Evolutionary conservation across 176 grass and related monocot species (phyloP), one percentile per base, ranked within the genome.

Genomic region (Eragrostis curvula): DNA sequence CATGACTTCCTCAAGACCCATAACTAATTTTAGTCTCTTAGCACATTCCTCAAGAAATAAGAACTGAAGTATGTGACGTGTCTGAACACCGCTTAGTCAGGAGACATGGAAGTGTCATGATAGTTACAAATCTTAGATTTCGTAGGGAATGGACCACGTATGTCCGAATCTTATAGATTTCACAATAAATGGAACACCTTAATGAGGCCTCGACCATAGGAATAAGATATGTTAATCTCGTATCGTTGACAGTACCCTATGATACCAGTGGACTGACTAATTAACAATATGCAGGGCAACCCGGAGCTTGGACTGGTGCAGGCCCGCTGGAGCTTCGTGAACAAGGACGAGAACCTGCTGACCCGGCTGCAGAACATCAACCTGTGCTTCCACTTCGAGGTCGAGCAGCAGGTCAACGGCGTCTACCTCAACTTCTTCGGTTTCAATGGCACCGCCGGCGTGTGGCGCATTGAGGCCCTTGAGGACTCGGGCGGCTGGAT

Each of bases 341-440:
- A 99, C 85, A 94, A 89, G 88, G 93, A 91, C 28, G 97, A 99
- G 80, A 99, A 99, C 80, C 83, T 99, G 56, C 77, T 99, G 73
- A 99, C 96, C 15, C 91, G 96, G 36, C 96, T 99, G 28, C 96
- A 99, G 88, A 88, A 99, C 80, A 99, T 99, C 69, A 99, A 99
- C 79, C 45, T 99, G 43, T 99, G 96, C 89, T 99, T 99, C 71
- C 96, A 99, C 75, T 99, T 99, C 68, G 96, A 99, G 90, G 93
- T 99, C n/a, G 96, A 99, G 89, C 93, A 99, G 89, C 96, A 99
- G 85, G 96, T 99, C 29, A 99, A 99, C 20, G 89, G 96, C 55
- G 47, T 99, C 43, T 99, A 92, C 76, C 90, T 92, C 17, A 96
- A 96, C 83, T 99, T 99, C 91, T 99, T 99, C 29, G 96, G 96